Evolutionary conservation across 768 basidiomycete species (phyloP).

Genomic region (Pleurotus salmoneostramineus): DNA sequence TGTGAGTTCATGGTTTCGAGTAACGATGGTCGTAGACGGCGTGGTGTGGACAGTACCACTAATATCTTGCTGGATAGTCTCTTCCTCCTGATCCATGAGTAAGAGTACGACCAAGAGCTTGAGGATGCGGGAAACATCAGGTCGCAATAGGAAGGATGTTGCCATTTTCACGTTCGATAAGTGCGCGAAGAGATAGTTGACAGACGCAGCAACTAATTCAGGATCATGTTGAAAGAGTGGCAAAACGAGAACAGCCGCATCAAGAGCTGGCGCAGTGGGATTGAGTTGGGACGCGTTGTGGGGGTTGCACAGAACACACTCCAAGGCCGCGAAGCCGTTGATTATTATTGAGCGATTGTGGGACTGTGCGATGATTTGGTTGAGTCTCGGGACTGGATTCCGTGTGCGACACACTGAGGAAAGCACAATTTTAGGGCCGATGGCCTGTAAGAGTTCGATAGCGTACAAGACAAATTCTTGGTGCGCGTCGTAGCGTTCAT

Average conservation of each 20-base stretch:
- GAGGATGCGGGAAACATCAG: constrained; percentile 66
- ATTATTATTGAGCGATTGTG: constrained; percentile 77
- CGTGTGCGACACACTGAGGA: constrained; percentile 19
- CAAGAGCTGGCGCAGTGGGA: constrained; percentile 55
- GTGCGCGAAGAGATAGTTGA: constrained; percentile 76
- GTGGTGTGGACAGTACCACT: constrained; percentile 55
- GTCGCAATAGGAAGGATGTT: constrained; percentile 70
- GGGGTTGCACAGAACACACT: constrained; percentile 58
- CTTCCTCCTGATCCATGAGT: constrained; percentile 69
- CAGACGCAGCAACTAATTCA: constrained; percentile 60
- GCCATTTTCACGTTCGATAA: constrained; percentile 72
- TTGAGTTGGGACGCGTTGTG: constrained; percentile 51
- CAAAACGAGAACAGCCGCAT: constrained; percentile 64
- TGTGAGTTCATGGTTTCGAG: constrained; percentile 63
- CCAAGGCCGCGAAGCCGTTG: constrained; percentile 55
- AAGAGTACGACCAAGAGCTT: constrained; percentile 65
- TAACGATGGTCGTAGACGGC: constrained; percentile 42
- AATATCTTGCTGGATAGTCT: constrained; percentile 61
- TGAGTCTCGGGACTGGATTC: constrained; percentile 56
- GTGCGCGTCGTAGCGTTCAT: constrained; percentile 60
- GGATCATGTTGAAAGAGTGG: constrained; percentile 65
- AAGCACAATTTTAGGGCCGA: constrained; percentile 43
- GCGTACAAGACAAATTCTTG: constrained; percentile 69
- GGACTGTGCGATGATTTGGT: constrained; percentile 50
- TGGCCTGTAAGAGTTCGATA: constrained; percentile 66